These are phyloP conservation scores for Sporisorium graminicola DNA, from an alignment of 1,284 basidiomycete species.

Conservation along the genomic window DNA sequence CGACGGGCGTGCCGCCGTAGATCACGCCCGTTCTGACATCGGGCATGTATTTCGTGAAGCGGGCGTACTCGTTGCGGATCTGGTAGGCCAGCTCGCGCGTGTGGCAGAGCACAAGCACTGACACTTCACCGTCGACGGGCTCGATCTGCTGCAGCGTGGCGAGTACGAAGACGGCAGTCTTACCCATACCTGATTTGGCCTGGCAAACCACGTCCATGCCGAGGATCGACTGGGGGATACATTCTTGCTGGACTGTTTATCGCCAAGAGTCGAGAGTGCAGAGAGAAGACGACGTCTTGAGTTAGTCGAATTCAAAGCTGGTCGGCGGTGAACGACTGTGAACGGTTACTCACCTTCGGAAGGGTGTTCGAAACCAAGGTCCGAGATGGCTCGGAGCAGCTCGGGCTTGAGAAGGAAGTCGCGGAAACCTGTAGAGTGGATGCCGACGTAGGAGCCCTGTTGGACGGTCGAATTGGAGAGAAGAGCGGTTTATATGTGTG, in stretches of 20 bases:
- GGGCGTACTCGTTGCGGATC: constrained; percentile 99
- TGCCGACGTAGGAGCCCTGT: constrained; percentile 69
- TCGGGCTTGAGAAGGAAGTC: constrained; percentile 98
- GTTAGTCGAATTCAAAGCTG: not conserved
- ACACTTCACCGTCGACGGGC: constrained; percentile 97
- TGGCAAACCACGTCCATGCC: constrained; percentile 99
- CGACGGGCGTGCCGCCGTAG: constrained; percentile 95
- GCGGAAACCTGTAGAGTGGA: constrained; percentile 70
- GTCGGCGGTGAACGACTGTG: not conserved
- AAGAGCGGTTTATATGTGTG: not conserved
- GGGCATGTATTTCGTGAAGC: constrained; percentile 99
- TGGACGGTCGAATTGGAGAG: not conserved
- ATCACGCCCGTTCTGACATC: constrained; percentile 97
- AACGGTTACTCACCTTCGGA: constrained; percentile 86
- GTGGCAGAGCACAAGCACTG: constrained; percentile 97
- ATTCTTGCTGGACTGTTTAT: constrained; percentile 94
- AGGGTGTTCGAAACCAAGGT: constrained; percentile 99
- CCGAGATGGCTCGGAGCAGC: constrained; percentile 95
- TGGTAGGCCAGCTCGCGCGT: constrained; percentile 99
- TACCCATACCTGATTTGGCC: constrained; percentile 99
- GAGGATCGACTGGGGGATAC: constrained; percentile 98
- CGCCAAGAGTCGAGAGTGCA: not conserved
- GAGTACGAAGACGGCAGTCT: constrained; percentile 98
- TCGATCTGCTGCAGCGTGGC: constrained; percentile 98
- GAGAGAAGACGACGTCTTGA: not conserved